Percentiles rank a stretch among this genome's conserved stretches.
Evolutionary conservation across 2,329 filamentous ascomycete genomes (phyloP).

Genomic region (Huntiella bhutanensis): DNA sequence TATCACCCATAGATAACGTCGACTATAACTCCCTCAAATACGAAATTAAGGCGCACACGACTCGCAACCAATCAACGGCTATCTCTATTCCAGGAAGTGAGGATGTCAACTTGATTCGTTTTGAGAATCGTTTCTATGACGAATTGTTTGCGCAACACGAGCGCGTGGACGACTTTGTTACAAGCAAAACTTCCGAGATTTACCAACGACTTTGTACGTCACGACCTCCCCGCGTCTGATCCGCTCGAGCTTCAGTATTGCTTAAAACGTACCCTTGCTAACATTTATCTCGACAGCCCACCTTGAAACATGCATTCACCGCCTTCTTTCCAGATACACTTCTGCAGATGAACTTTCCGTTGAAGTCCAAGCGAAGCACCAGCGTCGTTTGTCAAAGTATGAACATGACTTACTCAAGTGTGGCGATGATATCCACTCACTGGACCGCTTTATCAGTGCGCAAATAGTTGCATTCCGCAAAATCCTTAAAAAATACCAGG

Average conservation of each 20-base stretch:
- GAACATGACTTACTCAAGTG: constrained; percentile 35
- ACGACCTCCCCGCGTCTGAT: neutral
- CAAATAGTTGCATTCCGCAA: constrained; percentile 65
- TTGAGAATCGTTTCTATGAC: constrained; percentile 52
- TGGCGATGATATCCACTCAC: constrained; percentile 49
- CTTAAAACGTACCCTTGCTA: neutral
- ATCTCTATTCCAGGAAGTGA: constrained; percentile 57
- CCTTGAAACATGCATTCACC: constrained; percentile 28
- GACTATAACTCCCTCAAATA: constrained; percentile 79
- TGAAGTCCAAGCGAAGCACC: constrained; percentile 21
- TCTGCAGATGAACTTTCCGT: constrained; percentile 13
- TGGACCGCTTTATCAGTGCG: constrained; percentile 53
- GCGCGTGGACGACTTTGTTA: constrained; percentile 59
- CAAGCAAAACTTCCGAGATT: constrained; percentile 65
- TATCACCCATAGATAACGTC: constrained; percentile 46
- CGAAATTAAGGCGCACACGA: constrained; percentile 65
- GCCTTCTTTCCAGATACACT: constrained; percentile 25
- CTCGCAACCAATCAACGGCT: constrained; percentile 46
- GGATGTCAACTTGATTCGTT: constrained; percentile 37
- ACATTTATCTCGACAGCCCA: constrained; percentile 22
- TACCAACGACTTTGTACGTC: constrained; percentile 44
- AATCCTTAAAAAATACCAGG: constrained; percentile 67
- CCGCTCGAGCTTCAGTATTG: neutral
- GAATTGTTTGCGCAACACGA: constrained; percentile 59
- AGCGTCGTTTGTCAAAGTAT: constrained; percentile 33